Conservation (phyloP, 1,139 yeast genomes). For the Suhomyces bolitotheri region DNA sequence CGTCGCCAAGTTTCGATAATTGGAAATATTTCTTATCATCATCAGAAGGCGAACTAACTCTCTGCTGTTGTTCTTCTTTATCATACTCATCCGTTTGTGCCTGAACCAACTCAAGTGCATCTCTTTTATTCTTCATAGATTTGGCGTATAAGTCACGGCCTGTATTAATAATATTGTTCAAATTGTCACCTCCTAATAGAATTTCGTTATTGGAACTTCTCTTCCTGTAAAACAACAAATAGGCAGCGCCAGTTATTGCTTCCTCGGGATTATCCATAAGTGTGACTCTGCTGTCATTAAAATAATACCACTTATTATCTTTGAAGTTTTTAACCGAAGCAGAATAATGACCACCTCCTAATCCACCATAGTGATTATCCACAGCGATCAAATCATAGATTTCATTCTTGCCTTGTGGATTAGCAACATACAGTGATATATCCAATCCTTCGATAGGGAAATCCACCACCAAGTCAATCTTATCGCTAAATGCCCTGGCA, state of each 20-base stretch:
- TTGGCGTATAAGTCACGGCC: constrained; percentile 16
- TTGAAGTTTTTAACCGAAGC: constrained; percentile 80
- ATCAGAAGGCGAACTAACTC: constrained; percentile 17
- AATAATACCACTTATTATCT: constrained; percentile 84
- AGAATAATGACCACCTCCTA: constrained; percentile 98
- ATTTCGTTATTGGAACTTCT: constrained; percentile 31
- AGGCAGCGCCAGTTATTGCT: constrained; percentile 80
- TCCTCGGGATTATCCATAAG: constrained; percentile 58
- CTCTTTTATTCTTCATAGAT: constrained; percentile 13
- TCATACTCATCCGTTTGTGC: constrained; percentile 23
- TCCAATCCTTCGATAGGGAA: constrained; percentile 88
- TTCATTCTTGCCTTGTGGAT: constrained; percentile 28
- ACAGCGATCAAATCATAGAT: constrained; percentile 88
- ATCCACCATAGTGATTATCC: constrained; percentile 93
- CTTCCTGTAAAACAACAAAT: constrained; percentile 78
- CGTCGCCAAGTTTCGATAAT: constrained; percentile 1
- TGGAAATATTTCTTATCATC: too few species aligned
- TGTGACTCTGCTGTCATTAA: constrained; percentile 80
- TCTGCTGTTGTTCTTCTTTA: constrained; percentile 18
- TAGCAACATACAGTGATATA: constrained; percentile 56
- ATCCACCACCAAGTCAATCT: constrained; percentile 79
- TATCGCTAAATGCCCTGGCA: constrained; percentile 83
- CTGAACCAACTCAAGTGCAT: constrained; percentile 22
- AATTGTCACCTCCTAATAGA: constrained; percentile 39
- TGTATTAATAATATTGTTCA: constrained; percentile 19